Evolutionary conservation across 2,329 filamentous ascomycete genomes (phyloP), one percentile per base, ranked within the genome.

Genomic region (Hymenotorrendiella dingleyae): DNA sequence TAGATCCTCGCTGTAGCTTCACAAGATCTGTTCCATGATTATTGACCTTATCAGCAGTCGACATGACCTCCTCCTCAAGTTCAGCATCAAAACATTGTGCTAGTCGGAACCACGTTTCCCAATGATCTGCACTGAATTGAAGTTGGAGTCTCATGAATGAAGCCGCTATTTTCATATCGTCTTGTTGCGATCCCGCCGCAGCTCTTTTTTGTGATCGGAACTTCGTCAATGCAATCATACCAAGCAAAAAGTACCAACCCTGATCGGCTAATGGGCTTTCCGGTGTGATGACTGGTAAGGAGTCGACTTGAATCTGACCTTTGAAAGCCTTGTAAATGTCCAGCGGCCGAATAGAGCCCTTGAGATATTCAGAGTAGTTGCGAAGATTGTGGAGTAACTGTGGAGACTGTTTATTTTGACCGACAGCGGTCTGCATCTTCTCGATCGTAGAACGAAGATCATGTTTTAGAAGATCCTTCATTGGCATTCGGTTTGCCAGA

Each of bases 201-300:
- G 61, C 48, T 14, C 61, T 55, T 45, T 66, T 66, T 39, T 60
- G 56, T 12, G 58, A 54, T 14, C 60, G 56, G 61, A 94, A 97
- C 57, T 89, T 94, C 32, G 84, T 87, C 43, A 97, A 73, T 2
- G 87, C 82, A 43, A 94, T 86, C 72, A 93, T 85, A 16, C 91
- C 91, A 48, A 94, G 77, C 22, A 96, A 68, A 62, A 93, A 95
- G 62, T 88, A 95, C 91, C 91, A 97, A 34, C 89, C 86, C 53
- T 87, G 84, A 19, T 79, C 78, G 0, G 90, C 89, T 24, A 94
- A 67, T 0, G 77, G 75, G 40, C 80, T 82, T 45, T 93, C 84
- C 0, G 78, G 73, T 7, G 75, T 73, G 33, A 82, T 77, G 6
- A 90, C 80, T 0, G 78, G 72, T 4, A 86, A 74, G 2, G 84